Conservation (phyloP, 768 basidiomycete genomes). For the Lactarius vividus region DNA sequence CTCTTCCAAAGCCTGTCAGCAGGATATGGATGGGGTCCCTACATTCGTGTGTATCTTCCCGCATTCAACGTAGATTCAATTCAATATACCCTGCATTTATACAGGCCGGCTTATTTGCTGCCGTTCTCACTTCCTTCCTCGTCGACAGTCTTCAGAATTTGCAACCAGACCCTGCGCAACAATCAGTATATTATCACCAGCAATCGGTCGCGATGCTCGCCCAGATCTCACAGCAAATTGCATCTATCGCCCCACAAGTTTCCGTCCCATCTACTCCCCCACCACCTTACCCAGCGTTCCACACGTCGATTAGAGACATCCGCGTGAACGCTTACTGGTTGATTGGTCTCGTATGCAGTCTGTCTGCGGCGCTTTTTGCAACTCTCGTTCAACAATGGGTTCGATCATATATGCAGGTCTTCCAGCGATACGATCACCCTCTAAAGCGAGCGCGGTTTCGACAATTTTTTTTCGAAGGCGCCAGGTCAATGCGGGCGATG, state of each 20-base stretch:
- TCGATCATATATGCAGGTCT: not conserved
- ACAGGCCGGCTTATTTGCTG: conserved; percentile 15
- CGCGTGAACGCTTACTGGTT: conserved; percentile 6
- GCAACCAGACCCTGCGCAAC: not conserved
- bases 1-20: not conserved
- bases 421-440: not conserved
- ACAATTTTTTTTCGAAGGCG: not conserved
- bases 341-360: conserved; percentile 3
- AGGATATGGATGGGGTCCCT: not conserved
- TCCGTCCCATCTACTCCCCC: not conserved
- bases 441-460: conserved; percentile 1
- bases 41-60: not conserved
- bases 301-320: not conserved
- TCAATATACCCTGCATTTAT: not conserved
- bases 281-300: not conserved
- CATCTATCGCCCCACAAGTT: not conserved
- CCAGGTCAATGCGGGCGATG: not conserved
- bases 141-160: not conserved
- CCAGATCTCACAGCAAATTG: conserved; percentile 11
- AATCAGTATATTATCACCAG: not conserved
- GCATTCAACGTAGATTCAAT: not conserved
- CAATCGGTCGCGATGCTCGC: not conserved
- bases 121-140: conserved; percentile 1
- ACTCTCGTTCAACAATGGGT: conserved; percentile 10
- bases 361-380: conserved; percentile 4